Conservation (phyloP, 805 yeast genomes). For the Teunomyces stri region DNA sequence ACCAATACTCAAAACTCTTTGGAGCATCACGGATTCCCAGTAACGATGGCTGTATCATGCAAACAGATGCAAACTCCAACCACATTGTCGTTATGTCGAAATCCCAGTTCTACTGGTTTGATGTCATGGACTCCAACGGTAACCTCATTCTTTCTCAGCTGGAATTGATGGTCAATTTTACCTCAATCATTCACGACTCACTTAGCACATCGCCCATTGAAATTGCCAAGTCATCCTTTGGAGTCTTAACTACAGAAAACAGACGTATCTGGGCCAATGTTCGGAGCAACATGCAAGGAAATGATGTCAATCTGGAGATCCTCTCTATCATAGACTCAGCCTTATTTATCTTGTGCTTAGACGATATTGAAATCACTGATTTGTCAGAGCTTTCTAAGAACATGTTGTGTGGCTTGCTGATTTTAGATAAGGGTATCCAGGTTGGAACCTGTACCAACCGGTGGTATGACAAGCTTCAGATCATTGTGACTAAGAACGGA, state of each 20-base stretch:
- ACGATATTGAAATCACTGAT: slow-evolving; percentile 66
- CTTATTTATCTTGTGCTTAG: slow-evolving; percentile 77
- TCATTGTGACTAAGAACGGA: slow-evolving; percentile 83
- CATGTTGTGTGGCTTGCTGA: slow-evolving; percentile 83
- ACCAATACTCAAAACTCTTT: slow-evolving; percentile 81
- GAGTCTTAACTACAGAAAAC: slow-evolving; percentile 87
- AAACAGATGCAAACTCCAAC: slow-evolving; percentile 69
- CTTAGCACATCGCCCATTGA: slow-evolving; percentile 50
- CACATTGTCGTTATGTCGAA: slow-evolving; percentile 81
- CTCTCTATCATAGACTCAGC: slow-evolving; percentile 77
- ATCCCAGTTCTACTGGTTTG: slow-evolving; percentile 94
- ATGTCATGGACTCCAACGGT: slow-evolving; percentile 73
- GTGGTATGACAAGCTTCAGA: slow-evolving; percentile 91
- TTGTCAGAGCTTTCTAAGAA: slow-evolving; percentile 71
- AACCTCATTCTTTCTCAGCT: slow-evolving; percentile 71
- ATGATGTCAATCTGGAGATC: slow-evolving; percentile 64
- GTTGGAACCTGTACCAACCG: slow-evolving; percentile 92
- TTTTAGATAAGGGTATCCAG: slow-evolving; percentile 80
- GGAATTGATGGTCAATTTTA: slow-evolving; percentile 72
- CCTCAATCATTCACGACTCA: slow-evolving; percentile 76
- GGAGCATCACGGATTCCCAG: slow-evolving; percentile 90
- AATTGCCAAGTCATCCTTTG: slow-evolving; percentile 75
- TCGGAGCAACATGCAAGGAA: slow-evolving; percentile 45
- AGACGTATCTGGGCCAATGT: slow-evolving; percentile 83
- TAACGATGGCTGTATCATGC: slow-evolving; percentile 76